Evolutionary conservation across 164 flowering plant species (phyloP), one percentile per base, ranked within the genome.

Genomic region (Vitis rotundifolia): DNA sequence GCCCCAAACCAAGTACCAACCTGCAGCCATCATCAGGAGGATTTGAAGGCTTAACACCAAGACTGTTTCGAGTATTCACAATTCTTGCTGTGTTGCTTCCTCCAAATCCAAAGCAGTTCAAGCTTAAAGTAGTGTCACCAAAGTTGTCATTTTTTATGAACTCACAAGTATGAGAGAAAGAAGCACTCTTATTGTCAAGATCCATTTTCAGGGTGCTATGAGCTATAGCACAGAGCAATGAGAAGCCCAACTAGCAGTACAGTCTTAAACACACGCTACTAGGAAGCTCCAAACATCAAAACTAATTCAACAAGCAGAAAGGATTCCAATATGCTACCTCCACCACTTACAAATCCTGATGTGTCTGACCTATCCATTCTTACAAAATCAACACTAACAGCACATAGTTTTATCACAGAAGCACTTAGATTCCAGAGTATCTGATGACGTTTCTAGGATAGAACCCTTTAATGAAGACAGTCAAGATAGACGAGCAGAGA

Each of bases 1-100:
- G 97, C 2, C 94, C 97, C 68, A 92, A 74, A 51, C 98, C 98
- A 69, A 92, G 93, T 9, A 94, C 91, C 82, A 94, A 77, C 69
- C 84, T 76, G 80, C 92, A 89, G 61, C 90, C 80, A 72, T 94
- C 98, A 74, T 94, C 96, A 31, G 82, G 76, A 68, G 67, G 73
- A 63, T 16, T 68, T 5, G 76, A 44, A 59, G 73, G 49, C 13
- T 72, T 67, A 58, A 51, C 63, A 8, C 61, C 71, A 49, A 56
- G 54, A 60, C 58, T 76, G 59, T 57, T 65, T 51, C 62, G 71
- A 69, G 59, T 69, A 61, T 71, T 71, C 12, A 77, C 69, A 65
- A 67, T 64, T 56, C 77, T 71, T 12, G 72, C 54, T 22, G 66
- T 56, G 57, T 68, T 81, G 73, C 71, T 79, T 66, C 76, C 75